Base-by-base conservation (phyloP, 148 eudicot genomes). In the Nyssa sinensis region DNA sequence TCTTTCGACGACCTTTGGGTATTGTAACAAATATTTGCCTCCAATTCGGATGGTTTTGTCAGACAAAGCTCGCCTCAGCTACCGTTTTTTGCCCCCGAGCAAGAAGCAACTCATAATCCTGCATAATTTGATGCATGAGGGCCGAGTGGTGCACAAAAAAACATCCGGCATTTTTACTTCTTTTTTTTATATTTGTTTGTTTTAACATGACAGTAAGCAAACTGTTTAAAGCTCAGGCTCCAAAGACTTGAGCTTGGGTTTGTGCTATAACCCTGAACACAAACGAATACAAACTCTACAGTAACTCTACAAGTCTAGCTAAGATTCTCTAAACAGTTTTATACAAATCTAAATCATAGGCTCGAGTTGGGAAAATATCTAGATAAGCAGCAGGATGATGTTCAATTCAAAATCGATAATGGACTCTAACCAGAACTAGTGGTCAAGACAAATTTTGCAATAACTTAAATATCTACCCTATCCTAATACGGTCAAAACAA, bases 101-200 rank as follows among this genome's bases (percentile, higher is more conserved):
- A 69, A 65, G 74, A 69, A 93, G 87, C 67, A 77, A 66, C 60
- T 84, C 90, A 33, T 75, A 87, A 84, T 93, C 97, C 97, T 93
- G 87, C 78, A 81, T 49, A 73, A 49, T 37, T n/a, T 25, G 60
- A 65, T 27, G 29, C 58, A 75, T 25, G 24, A 41, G n/a, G 30
- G 17, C n/a, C 29, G 19, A 60, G 2, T 44, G 51, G 51, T 2
- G 17, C 17, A n/a, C n/a, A n/a, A n/a, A n/a, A n/a, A n/a, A n/a
- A n/a, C n/a, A n/a, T n/a, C n/a, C n/a, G n/a, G n/a, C n/a, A n/a
- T n/a, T n/a, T n/a, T n/a, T n/a, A n/a, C n/a, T n/a, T n/a, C n/a
- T n/a, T n/a, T n/a, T n/a, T n/a, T n/a, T n/a, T n/a, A n/a, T n/a
- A n/a, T n/a, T n/a, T n/a, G n/a, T n/a, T 44, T 44, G 1, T 44